Evolutionary conservation across 2,329 filamentous ascomycete genomes (phyloP).

Genomic region (Didymella segeticola): DNA sequence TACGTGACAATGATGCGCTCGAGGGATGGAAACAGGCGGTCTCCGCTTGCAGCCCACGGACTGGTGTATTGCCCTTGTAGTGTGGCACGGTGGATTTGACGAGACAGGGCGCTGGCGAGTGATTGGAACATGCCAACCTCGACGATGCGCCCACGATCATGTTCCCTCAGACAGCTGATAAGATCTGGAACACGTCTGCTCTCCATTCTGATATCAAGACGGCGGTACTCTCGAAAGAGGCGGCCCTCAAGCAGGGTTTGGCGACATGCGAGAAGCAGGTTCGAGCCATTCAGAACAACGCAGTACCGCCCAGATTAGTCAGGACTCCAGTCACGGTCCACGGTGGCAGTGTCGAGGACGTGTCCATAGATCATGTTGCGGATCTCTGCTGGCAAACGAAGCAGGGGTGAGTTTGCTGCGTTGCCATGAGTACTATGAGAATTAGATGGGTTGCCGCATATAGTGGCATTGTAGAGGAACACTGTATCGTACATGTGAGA

Average conservation of each 20-base stretch:
- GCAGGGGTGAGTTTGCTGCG: not conserved
- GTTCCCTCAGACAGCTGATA: not conserved
- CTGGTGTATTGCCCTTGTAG: not conserved
- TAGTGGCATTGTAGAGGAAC: not conserved
- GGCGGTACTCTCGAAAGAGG: not conserved
- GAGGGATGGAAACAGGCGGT: not conserved
- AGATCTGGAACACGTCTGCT: not conserved
- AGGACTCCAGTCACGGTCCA: not conserved
- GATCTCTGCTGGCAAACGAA: conserved; percentile 16
- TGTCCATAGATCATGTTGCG: conserved; percentile 14
- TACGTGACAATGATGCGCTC: not conserved
- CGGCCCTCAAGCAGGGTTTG: not conserved
- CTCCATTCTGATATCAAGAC: not conserved
- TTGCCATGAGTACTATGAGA: not conserved
- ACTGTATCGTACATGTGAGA: not conserved
- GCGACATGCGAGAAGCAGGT: not conserved
- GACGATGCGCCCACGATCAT: not conserved
- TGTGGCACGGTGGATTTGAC: not conserved
- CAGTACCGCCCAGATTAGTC: not conserved
- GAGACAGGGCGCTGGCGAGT: not conserved
- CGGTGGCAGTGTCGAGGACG: not conserved
- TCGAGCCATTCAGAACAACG: not conserved
- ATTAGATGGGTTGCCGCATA: not conserved
- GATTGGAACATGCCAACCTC: conserved; percentile 1
- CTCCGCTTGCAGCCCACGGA: not conserved